Evolutionary conservation across 805 yeast species (phyloP).

Genomic region (Saturnispora sanitii): DNA sequence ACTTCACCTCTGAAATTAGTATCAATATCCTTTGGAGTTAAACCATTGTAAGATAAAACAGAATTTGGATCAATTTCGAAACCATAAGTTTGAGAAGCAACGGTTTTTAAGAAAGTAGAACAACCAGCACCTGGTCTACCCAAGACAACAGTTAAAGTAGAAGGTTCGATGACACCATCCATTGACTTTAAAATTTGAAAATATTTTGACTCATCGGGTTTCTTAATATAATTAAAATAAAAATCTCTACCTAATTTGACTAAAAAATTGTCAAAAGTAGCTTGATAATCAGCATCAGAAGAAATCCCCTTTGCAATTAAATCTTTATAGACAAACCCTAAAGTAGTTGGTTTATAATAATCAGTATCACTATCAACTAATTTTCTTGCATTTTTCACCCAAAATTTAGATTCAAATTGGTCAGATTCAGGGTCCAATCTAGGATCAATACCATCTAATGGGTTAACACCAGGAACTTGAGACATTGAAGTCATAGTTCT

Average conservation of each 20-base stretch:
- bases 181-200: constrained; percentile 53
- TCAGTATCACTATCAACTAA: constrained; percentile 46
- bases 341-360: constrained; percentile 48
- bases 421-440: constrained; percentile 50
- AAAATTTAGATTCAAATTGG: constrained; percentile 48
- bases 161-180: constrained; percentile 55
- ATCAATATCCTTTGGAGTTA: constrained; percentile 40
- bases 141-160: constrained; percentile 58
- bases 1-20: constrained; percentile 58
- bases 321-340: constrained; percentile 51
- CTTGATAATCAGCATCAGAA: constrained; percentile 57
- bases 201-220: constrained; percentile 24
- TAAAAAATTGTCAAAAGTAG: constrained; percentile 41
- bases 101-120: constrained; percentile 53
- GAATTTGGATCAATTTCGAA: constrained; percentile 40
- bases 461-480: constrained; percentile 39
- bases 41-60: constrained; percentile 42
- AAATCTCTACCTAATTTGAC: constrained; percentile 26
- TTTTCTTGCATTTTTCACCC: constrained; percentile 59
- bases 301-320: constrained; percentile 58
- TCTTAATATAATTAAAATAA: constrained; percentile 19
- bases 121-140: constrained; percentile 85
- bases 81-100: constrained; percentile 52
- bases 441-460: constrained; percentile 30
- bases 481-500: constrained; percentile 40